These are phyloP conservation scores for Boletus fagicola DNA, from an alignment of 768 basidiomycete species.

Conservation along the genomic window DNA sequence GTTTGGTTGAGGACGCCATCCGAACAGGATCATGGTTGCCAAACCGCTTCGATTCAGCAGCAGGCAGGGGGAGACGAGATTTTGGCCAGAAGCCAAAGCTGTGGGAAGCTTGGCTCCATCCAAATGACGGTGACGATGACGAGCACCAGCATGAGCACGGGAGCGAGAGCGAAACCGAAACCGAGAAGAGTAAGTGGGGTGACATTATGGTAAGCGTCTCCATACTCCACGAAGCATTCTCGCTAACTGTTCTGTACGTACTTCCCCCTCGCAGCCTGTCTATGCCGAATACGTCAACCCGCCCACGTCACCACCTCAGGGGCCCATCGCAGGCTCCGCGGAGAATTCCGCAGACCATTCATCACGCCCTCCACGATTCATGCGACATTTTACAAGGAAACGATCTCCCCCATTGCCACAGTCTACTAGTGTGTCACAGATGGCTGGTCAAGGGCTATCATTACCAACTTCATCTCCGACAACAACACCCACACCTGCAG, in stretches of 20 bases:
- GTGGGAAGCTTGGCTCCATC: slow-evolving; percentile 30
- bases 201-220: slow-evolving; percentile 26
- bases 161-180: slow-evolving; percentile 9
- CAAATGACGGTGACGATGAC: slow-evolving; percentile 6
- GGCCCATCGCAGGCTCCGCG: background rate
- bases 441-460: background rate
- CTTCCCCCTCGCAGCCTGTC: slow-evolving; percentile 20
- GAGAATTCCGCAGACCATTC: slow-evolving; percentile 1
- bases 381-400: slow-evolving; percentile 17
- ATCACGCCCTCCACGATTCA: slow-evolving; percentile 16
- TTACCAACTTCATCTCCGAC: slow-evolving; percentile 12
- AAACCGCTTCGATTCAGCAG: slow-evolving; percentile 9
- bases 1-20: slow-evolving; percentile 61
- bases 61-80: slow-evolving; percentile 24
- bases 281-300: slow-evolving; percentile 20
- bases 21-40: slow-evolving; percentile 61
- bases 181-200: slow-evolving; percentile 30
- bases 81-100: slow-evolving; percentile 32
- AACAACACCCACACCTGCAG: slow-evolving; percentile 16
- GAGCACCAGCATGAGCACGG: slow-evolving; percentile 15
- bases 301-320: slow-evolving; percentile 11
- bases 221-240: background rate
- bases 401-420: slow-evolving; percentile 16
- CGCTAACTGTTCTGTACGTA: background rate
- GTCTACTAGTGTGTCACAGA: slow-evolving; percentile 4